Conservation (phyloP, 495 filamentous ascomycete species). For the Annulohypoxylon maeteangense region DNA sequence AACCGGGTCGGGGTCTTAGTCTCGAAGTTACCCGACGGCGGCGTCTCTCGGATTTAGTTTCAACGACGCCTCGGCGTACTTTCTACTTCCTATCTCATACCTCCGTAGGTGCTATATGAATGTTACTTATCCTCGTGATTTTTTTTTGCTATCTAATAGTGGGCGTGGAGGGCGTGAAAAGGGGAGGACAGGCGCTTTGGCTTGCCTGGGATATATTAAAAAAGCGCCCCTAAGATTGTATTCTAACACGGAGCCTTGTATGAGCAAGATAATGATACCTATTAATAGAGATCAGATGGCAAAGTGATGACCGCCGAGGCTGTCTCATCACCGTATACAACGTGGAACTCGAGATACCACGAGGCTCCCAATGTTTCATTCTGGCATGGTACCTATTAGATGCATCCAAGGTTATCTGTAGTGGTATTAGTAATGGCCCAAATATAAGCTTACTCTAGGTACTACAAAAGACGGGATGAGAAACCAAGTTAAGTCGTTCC, state of each 20-base stretch:
- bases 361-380: not conserved
- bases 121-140: too few relatives aligned
- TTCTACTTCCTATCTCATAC: not conserved
- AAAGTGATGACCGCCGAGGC: not conserved
- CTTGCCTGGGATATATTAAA: slow-evolving; percentile 24
- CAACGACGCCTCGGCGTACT: not conserved
- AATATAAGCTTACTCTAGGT: not conserved
- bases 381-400: not conserved
- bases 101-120: not conserved
- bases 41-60: slow-evolving; percentile 14
- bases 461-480: not conserved
- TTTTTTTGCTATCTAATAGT: too few relatives aligned
- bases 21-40: slow-evolving; percentile 19
- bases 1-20: slow-evolving; percentile 21
- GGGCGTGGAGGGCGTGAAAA: too few relatives aligned
- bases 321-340: not conserved
- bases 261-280: not conserved
- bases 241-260: not conserved
- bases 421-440: not conserved
- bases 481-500: not conserved
- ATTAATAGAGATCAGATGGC: not conserved
- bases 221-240: not conserved
- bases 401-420: not conserved
- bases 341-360: slow-evolving; percentile 1
- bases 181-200: not conserved